Percentiles rank a stretch among this genome's conserved stretches.
phyloP scores from a whole-genome alignment of 164 flowering plant genomes.

The Chimonanthus praecox region DNA sequence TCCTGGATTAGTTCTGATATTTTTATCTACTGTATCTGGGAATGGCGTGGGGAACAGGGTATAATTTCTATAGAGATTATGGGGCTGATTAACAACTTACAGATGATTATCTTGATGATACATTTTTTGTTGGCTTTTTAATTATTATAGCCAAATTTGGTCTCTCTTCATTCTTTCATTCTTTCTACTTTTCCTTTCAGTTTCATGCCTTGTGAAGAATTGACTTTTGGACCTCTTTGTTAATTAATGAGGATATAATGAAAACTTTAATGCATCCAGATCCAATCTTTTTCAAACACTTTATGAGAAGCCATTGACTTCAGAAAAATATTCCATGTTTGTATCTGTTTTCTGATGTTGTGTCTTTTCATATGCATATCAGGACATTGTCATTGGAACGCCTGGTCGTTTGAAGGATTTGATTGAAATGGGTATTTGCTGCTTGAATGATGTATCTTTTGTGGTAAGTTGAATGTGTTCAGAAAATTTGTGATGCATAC shows the following conservation, averaged over 20 bases:
- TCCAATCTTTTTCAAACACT: background rate
- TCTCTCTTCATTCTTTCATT: background rate
- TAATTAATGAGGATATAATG: background rate
- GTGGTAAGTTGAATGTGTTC: conserved; percentile 60
- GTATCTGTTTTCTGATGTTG: background rate
- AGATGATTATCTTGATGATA: no score
- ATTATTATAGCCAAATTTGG: background rate
- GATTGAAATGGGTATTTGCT: conserved; percentile 68
- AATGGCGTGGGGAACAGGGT: background rate
- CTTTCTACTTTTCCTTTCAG: no score
- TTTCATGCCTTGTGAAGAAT: background rate
- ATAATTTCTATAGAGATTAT: background rate
- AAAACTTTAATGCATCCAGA: background rate
- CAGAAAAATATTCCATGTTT: background rate
- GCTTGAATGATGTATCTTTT: conserved; percentile 81
- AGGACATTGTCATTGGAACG: conserved; percentile 96
- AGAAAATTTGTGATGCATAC: background rate
- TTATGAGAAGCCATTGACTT: background rate
- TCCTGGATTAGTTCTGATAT: background rate
- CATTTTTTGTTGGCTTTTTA: no score
- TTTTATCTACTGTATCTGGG: background rate
- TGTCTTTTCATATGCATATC: conserved; percentile 8
- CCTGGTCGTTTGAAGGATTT: conserved; percentile 94
- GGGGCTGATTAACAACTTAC: no score
- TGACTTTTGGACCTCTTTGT: background rate